Base-by-base conservation (phyloP, 352 stramenopile genomes). In the Pythium coloratum region DNA sequence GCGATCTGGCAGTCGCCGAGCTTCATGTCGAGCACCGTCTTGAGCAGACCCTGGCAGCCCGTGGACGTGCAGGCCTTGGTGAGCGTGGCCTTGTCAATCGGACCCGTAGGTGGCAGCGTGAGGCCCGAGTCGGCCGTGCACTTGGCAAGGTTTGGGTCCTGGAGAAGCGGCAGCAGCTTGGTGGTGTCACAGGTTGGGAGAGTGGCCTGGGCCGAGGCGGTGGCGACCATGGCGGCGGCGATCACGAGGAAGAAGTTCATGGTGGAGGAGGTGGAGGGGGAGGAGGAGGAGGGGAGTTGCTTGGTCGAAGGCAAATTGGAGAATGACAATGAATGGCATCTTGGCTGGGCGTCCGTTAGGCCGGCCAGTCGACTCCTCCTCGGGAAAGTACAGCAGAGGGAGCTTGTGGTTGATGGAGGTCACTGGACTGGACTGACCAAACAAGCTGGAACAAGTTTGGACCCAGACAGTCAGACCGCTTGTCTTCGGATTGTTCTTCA, bases 11-110 rank as follows among this genome's bases (percentile, higher is more conserved):
- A 71, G 57, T 71, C 64, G 24, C 57, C 53, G 12, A 66, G 38
- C 20, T 62, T 59, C 6, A 59, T 13, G 32, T 28, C 42, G 13
- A 26, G 38, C 46, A 81, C 20, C 8, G 50, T 58, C 3, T 55
- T 10, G 12, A 81, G 20, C 24, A 76, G 36, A 18, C 26, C 47
- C 44, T 66, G 50, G 60, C 75, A 81, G 33, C 64, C 69, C 1
- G 47, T 28, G 14, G 62, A 72, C 16, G 47, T n/a, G 38, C 75
- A 81, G 24, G 75, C 56, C 55, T 75, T 69, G 13, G 40, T 24
- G 36, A 76, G 36, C 0, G 55, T 46, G 0, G 61, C 63, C 2
- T 36, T 34, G 0, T 53, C 53, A 10, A 67, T 20, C 18, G 40
- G 26, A 6, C 56, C 49, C 34, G 13, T 20, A 16, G 55, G 34